phyloP scores from a whole-genome alignment of 495 filamentous ascomycete species.

The Xylaria intraflava region DNA sequence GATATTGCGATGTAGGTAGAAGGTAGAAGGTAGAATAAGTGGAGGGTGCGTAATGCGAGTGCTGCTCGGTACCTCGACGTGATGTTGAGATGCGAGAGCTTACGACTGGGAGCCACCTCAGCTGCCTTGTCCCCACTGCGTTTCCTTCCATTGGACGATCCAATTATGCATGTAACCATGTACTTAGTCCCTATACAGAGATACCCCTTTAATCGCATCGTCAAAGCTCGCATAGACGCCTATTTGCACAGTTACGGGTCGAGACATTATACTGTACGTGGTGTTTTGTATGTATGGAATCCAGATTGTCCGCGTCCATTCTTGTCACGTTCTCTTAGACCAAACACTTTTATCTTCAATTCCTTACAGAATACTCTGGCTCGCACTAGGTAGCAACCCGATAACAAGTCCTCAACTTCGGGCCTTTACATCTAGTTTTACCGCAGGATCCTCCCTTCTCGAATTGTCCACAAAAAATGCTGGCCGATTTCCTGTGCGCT shows the following conservation, averaged over 20 bases:
- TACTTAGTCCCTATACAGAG: too few relatives aligned
- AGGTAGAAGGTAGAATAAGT: not conserved
- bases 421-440: not conserved
- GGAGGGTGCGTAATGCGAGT: not conserved
- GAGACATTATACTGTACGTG: too few relatives aligned
- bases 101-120: conserved; percentile 27
- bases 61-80: conserved; percentile 9
- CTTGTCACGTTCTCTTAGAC: too few relatives aligned
- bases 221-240: too few relatives aligned
- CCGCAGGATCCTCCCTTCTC: not conserved
- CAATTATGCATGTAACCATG: not conserved
- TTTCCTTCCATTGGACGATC: not conserved
- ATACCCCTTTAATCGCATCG: too few relatives aligned
- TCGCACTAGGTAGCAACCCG: too few relatives aligned
- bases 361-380: too few relatives aligned
- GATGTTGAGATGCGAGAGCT: conserved; percentile 11
- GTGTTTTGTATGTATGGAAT: too few relatives aligned
- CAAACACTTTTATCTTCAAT: too few relatives aligned
- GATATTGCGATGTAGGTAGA: not conserved
- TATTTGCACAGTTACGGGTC: too few relatives aligned
- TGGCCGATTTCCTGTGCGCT: not conserved
- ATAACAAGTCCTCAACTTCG: too few relatives aligned
- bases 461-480: not conserved
- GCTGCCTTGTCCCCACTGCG: conserved; percentile 18
- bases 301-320: too few relatives aligned